A percentile compares a stretch with the other conserved stretches of the same genome.
Conservation (phyloP, 2,329 filamentous ascomycete genomes). For the Alternaria arborescens region DNA sequence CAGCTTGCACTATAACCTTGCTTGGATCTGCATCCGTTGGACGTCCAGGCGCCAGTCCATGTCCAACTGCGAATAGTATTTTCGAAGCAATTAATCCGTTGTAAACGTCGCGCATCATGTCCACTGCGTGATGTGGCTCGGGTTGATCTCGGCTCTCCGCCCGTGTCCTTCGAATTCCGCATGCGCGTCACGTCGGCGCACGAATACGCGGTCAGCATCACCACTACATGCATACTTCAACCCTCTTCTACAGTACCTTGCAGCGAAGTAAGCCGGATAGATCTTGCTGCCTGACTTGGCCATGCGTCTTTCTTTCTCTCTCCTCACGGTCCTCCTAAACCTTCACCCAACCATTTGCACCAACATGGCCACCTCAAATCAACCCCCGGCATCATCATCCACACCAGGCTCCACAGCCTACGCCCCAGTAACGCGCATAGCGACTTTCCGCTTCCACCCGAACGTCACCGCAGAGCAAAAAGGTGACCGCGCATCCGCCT, state of each 20-base stretch:
- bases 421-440: slow-evolving; percentile 32
- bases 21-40: not conserved
- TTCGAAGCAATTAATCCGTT: not conserved
- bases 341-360: not conserved
- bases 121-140: not conserved
- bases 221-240: not conserved
- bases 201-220: not conserved
- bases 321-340: not conserved
- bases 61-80: not conserved
- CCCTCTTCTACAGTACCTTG: not conserved
- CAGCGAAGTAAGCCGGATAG: not conserved
- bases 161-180: slow-evolving; percentile 5
- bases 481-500: slow-evolving; percentile 32
- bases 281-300: not conserved
- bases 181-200: not conserved
- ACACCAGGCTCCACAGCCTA: not conserved
- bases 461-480: slow-evolving; percentile 30
- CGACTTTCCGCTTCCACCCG: slow-evolving; percentile 31
- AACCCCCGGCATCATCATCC: too few species aligned
- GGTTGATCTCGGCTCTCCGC: slow-evolving; percentile 21
- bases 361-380: not conserved
- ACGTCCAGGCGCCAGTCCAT: not conserved
- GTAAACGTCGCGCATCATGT: not conserved
- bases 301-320: not conserved
- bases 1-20: not conserved